Percentiles rank a stretch among this genome's conserved stretches.
These are phyloP conservation scores for Gentiana macrophylla DNA, from an alignment of 257 asterid species.

Conservation along the genomic window DNA sequence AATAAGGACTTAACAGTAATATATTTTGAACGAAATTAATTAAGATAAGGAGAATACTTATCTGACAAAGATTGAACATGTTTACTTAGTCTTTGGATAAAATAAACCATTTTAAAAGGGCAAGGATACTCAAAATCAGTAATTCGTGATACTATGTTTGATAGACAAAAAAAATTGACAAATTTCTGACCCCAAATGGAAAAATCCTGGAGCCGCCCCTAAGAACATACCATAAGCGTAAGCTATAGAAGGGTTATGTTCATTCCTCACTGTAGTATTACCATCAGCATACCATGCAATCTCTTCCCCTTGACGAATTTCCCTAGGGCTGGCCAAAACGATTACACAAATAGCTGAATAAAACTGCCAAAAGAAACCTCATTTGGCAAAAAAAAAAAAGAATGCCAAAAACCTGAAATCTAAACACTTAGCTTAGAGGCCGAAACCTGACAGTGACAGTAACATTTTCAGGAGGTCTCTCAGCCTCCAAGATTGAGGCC, in stretches of 20 bases:
- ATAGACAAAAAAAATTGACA: too few relatives aligned
- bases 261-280: conserved; percentile 89
- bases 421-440: conserved; percentile 72
- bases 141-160: too few relatives aligned
- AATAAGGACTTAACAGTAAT: too few relatives aligned
- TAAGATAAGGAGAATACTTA: too few relatives aligned
- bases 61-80: too few relatives aligned
- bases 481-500: conserved; percentile 35
- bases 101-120: too few relatives aligned
- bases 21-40: too few relatives aligned
- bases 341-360: not conserved
- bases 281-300: conserved; percentile 99
- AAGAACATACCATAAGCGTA: conserved; percentile 74
- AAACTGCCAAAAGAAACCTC: conserved; percentile 10
- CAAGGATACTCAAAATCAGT: too few relatives aligned
- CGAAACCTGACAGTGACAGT: conserved; percentile 96
- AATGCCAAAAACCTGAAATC: not conserved
- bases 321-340: conserved; percentile 62
- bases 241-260: conserved; percentile 81
- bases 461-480: conserved; percentile 81
- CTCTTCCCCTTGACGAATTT: conserved; percentile 97
- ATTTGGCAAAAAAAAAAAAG: not conserved
- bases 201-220: too few relatives aligned
- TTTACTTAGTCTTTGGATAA: too few relatives aligned
- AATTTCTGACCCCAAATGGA: too few relatives aligned